phyloP scores from a whole-genome alignment of 345 rosid genomes.

The Syzygium aqueum region DNA sequence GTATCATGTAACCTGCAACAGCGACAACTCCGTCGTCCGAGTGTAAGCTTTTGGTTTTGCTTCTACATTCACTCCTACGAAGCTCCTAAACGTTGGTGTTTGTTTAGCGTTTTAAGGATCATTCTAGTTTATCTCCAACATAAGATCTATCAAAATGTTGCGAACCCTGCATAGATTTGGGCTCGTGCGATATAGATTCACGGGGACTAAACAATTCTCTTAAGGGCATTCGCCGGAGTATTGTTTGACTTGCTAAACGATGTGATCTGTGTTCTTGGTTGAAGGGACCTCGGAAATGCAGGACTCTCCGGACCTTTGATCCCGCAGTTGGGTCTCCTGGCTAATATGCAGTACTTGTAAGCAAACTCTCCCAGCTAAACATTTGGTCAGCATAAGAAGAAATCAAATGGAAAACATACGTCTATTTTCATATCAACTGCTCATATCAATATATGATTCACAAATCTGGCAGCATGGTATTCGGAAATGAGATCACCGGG shows the following conservation, averaged over 20 bases:
- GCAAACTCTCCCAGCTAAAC: neutral
- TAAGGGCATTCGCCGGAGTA: neutral
- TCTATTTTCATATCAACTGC: neutral
- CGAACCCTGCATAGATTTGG: neutral
- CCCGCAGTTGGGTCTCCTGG: constrained; percentile 29
- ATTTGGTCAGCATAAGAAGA: neutral
- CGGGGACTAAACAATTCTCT: neutral
- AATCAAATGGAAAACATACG: neutral
- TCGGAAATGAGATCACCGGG: constrained; percentile 16
- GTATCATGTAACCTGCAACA: constrained; percentile 33
- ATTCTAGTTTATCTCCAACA: neutral
- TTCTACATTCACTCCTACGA: neutral
- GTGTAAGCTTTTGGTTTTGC: constrained; percentile 12
- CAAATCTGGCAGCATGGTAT: constrained; percentile 13
- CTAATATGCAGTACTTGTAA: constrained; percentile 41
- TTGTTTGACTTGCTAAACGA: neutral
- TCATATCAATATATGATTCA: neutral
- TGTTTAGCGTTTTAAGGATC: neutral
- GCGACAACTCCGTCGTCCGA: constrained; percentile 4
- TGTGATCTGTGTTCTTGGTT: neutral
- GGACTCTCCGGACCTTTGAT: constrained; percentile 29
- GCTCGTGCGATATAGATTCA: neutral
- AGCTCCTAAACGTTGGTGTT: neutral
- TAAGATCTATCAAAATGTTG: neutral
- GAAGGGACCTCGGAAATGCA: constrained; percentile 36